Conservation (phyloP, 768 basidiomycete species). For the Naganishia kalamii region DNA sequence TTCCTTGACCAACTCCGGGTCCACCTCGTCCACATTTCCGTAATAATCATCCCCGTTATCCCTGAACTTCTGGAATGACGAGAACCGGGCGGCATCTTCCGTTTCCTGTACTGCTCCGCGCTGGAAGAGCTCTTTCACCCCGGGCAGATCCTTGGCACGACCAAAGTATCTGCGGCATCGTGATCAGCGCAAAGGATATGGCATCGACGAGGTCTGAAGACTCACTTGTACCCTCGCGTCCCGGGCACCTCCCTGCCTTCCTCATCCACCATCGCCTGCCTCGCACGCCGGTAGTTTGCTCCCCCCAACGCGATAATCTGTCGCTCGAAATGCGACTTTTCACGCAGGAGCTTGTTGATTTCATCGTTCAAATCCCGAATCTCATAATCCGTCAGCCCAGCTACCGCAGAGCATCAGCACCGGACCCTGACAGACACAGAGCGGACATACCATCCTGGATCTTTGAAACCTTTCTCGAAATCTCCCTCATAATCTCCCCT, state of each 20-base stretch:
- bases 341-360: constrained; percentile 89
- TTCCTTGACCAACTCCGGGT: constrained; percentile 60
- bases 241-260: constrained; percentile 95
- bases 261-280: constrained; percentile 81
- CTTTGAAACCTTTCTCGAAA: constrained; percentile 92
- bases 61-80: constrained; percentile 79
- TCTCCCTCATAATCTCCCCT: constrained; percentile 89
- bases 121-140: constrained; percentile 89
- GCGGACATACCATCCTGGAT: constrained; percentile 78
- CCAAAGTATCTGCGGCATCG: constrained; percentile 75
- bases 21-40: constrained; percentile 79
- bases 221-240: constrained; percentile 93
- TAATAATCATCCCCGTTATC: constrained; percentile 83
- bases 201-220: constrained; percentile 1
- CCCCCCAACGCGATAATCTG: constrained; percentile 94
- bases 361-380: constrained; percentile 94
- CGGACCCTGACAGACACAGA: neutral
- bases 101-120: constrained; percentile 66
- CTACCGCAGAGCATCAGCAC: constrained; percentile 48
- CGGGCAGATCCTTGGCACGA: constrained; percentile 89
- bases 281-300: constrained; percentile 89
- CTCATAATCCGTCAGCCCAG: constrained; percentile 89
- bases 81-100: constrained; percentile 71
- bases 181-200: too few species aligned
- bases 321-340: constrained; percentile 96